Evolutionary conservation across 2,329 filamentous ascomycete species (phyloP), one percentile per base, ranked within the genome.

Genomic region (Saccharata proteae): DNA sequence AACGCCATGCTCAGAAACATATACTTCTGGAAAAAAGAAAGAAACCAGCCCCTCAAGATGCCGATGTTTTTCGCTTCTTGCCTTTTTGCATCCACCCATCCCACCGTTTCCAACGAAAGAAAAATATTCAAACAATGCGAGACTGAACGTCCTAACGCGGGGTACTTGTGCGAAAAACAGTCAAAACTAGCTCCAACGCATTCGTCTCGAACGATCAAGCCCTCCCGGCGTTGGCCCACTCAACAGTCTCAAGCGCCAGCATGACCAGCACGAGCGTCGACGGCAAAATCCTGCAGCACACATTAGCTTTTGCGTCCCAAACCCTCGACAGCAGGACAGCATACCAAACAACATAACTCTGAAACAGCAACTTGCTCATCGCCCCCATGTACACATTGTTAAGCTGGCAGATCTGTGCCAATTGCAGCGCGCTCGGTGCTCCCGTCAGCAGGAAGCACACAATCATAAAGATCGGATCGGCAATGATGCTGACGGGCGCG

Each of bases 371-470:
- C 54, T 75, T 81, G 39, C 82, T 81, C 86, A 98, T 96, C 29
- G 90, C 84, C 12, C 79, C 75, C 65, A 96, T 88, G 55, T 84
- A 98, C 7, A 98, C 90, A 40, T 80, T 80, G 58, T 98, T 98
- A 61, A 96, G 81, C 67, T 96, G 90, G 61, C 90, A 98, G 38
- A 98, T 98, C 61, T 98, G 90, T 5, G 90, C 88, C 49, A 98
- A 64, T 59, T 98, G 90, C 41, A 98, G 66, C 16, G 90, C 90
- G 40, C 80, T 92, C 5, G 90, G 90, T 3, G 90, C 90, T 20
- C 90, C 90, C 0, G 84, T 88, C 43, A 98, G 79, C 41, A 98
- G 66, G 69, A 96, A 98, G 60, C 86, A 94, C 20, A 98, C 90
- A 43, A 98, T 83, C 43, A 98, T 77, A 56, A 98, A 98, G 47